These are phyloP conservation scores for Musa itinerans DNA, from an alignment of 176 grass and related monocot genomes.

Conservation along the genomic window DNA sequence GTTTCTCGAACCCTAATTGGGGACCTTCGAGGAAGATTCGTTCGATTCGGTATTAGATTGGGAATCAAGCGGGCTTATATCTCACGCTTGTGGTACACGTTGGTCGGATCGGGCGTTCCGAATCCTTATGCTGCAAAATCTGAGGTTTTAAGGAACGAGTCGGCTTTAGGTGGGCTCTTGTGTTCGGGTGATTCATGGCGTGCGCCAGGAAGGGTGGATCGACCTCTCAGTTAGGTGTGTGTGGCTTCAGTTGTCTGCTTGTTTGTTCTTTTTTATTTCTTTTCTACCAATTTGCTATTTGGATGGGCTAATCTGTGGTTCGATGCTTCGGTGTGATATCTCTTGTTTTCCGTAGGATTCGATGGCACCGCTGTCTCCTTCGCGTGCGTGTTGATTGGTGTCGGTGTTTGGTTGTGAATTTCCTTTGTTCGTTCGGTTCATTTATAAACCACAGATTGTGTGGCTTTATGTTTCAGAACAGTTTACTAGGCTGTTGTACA, in stretches of 20 bases:
- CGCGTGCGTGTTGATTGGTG: neutral
- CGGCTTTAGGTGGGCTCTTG: neutral
- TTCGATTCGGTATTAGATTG: neutral
- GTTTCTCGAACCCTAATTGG: neutral
- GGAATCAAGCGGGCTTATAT: neutral
- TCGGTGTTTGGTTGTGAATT: neutral
- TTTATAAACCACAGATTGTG: too few relatives aligned
- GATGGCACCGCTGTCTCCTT: neutral
- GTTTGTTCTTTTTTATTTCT: neutral
- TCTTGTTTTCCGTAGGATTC: neutral
- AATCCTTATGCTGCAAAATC: neutral
- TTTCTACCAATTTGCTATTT: too few relatives aligned
- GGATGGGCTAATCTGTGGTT: too few relatives aligned
- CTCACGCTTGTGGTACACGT: neutral
- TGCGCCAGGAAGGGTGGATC: neutral
- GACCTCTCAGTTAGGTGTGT: neutral
- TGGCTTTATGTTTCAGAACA: too few relatives aligned
- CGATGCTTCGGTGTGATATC: neutral
- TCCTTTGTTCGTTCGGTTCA: too few relatives aligned
- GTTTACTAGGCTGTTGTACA: too few relatives aligned
- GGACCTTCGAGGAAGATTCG: slow-evolving; percentile 1
- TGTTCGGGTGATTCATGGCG: neutral
- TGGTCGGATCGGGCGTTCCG: neutral
- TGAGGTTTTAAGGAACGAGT: neutral
- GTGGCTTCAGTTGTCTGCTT: neutral